These are phyloP conservation scores for Hypericum androsaemum DNA, from an alignment of 345 rosid species.

Conservation along the genomic window DNA sequence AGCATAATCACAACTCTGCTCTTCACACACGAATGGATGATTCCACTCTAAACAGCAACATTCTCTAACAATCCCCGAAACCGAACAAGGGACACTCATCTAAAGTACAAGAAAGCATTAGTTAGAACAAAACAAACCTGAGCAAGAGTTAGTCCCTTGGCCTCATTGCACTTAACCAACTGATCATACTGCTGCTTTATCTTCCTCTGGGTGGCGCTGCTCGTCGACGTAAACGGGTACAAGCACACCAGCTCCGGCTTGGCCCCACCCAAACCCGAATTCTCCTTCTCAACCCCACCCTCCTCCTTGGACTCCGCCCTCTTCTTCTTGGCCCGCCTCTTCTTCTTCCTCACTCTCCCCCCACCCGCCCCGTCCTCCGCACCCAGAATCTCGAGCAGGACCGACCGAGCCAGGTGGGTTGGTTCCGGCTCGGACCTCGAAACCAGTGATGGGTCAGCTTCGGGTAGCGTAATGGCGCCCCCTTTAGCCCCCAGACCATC, in stretches of 20 bases:
- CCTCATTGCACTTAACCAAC: slow-evolving; percentile 59
- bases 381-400: slow-evolving; percentile 36
- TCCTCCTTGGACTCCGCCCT: slow-evolving; percentile 12
- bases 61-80: too few species aligned
- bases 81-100: too few species aligned
- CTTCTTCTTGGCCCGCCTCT: slow-evolving; percentile 18
- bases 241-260: slow-evolving; percentile 60
- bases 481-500: slow-evolving; percentile 17
- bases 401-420: slow-evolving; percentile 37
- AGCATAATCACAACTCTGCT: too few species aligned
- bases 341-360: slow-evolving; percentile 38
- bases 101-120: too few species aligned
- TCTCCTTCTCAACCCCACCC: slow-evolving; percentile 21
- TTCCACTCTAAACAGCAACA: too few species aligned
- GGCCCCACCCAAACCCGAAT: slow-evolving; percentile 21
- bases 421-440: slow-evolving; percentile 16
- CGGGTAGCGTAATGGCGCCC: slow-evolving; percentile 13
- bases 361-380: slow-evolving; percentile 30
- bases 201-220: slow-evolving; percentile 90
- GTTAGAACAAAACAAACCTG: slow-evolving; percentile 40
- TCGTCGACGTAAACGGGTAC: slow-evolving; percentile 70
- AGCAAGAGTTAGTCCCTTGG: slow-evolving; percentile 58
- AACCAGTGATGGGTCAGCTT: slow-evolving; percentile 15
- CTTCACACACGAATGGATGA: too few species aligned
- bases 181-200: slow-evolving; percentile 82